phyloP scores from a whole-genome alignment of 169 alveolate genomes.

The Cyclospora cayetanensis region DNA sequence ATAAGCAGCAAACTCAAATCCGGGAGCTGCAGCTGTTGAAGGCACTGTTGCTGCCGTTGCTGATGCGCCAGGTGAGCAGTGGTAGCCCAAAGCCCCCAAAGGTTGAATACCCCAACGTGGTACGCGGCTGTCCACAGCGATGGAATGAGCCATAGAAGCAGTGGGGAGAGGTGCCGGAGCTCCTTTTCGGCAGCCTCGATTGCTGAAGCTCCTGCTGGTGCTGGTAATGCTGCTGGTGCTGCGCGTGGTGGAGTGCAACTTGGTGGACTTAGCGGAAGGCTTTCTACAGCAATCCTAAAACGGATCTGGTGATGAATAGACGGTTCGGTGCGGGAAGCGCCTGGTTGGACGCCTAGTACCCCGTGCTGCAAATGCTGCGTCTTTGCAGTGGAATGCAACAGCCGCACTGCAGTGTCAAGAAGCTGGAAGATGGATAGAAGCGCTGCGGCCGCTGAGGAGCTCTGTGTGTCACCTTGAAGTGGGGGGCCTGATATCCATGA shows the following conservation, averaged over 20 bases:
- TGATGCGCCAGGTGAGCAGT: constrained; percentile 21
- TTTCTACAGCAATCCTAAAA: no score
- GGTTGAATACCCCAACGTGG: not conserved
- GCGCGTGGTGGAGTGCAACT: no score
- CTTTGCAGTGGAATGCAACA: not conserved
- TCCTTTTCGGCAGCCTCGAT: not conserved
- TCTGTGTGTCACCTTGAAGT: no score
- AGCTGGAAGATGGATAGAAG: not conserved
- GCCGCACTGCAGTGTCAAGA: not conserved
- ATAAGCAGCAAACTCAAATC: constrained; percentile 35
- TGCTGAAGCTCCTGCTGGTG: not conserved
- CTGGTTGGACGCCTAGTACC: no score
- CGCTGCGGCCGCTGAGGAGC: constrained; percentile 41
- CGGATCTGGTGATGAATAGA: no score
- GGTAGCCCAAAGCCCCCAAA: not conserved
- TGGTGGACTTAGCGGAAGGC: no score
- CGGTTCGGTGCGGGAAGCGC: no score
- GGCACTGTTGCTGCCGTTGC: constrained; percentile 36
- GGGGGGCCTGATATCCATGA: no score
- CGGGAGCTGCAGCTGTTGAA: constrained; percentile 31
- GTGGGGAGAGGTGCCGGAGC: constrained; percentile 18
- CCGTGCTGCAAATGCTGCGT: not conserved
- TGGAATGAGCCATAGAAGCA: constrained; percentile 52
- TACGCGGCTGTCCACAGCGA: not conserved
- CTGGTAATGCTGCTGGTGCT: not conserved